These are phyloP conservation scores for Lasiodiplodia sp. DNA, from an alignment of 2,329 filamentous ascomycete genomes.

Conservation along the genomic window DNA sequence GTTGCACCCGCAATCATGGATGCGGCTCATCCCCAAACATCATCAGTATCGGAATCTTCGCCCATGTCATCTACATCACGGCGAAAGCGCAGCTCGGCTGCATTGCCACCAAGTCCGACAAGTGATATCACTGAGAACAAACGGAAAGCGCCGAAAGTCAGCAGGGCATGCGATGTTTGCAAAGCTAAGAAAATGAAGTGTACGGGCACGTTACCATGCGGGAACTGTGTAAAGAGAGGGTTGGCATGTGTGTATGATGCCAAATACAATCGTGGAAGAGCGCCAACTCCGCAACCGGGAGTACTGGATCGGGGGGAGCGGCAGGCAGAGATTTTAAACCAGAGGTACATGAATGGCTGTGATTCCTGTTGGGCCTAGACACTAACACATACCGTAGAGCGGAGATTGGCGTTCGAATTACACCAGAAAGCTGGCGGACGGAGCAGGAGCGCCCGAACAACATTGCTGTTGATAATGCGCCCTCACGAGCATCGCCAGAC, in stretches of 20 bases:
- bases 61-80: neutral
- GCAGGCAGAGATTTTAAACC: neutral
- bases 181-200: constrained; percentile 43
- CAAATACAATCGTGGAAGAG: constrained; percentile 38
- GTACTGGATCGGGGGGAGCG: too few relatives aligned
- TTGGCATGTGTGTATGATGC: constrained; percentile 39
- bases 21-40: neutral
- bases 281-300: constrained; percentile 34
- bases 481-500: constrained; percentile 2
- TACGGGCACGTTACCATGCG: constrained; percentile 40
- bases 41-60: neutral
- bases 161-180: constrained; percentile 42
- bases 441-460: neutral
- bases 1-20: neutral
- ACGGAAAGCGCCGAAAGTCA: constrained; percentile 38
- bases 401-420: neutral
- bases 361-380: neutral
- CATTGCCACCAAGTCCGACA: neutral
- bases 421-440: neutral
- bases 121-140: neutral
- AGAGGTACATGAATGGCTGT: neutral
- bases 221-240: constrained; percentile 35
- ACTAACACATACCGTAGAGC: neutral
- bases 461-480: neutral
- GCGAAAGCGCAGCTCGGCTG: neutral